Evolutionary conservation across 192 early-diverging fungal genomes (phyloP), one percentile per base, ranked within the genome.

Genomic region (Backusella australiensis): DNA sequence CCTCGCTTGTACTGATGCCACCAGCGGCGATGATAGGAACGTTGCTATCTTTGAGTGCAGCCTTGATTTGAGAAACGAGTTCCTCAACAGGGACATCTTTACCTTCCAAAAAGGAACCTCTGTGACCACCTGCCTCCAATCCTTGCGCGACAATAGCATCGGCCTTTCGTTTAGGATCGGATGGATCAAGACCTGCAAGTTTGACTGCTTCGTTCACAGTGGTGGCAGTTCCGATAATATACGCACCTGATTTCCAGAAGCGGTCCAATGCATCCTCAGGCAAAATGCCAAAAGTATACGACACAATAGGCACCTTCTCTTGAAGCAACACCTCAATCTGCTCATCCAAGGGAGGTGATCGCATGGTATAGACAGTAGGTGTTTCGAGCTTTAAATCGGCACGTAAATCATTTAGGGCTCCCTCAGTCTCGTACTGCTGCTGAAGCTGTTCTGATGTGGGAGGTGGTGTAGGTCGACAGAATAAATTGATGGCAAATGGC

Each of bases 401-500:
- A 36, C 80, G 75, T 34, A 81, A 42, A 32, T 23, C 39, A 36
- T 69, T 52, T 5, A 81, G 49, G 19, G 65, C 12, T 0, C 53
- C 32, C n/a, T 81, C 80, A 0, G 66, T 71, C 2, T 21, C 29
- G 26, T 81, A 81, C n/a, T 38, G 46, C 15, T 59, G 4, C 21
- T 81, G 56, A 7, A 81, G 59, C 17, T 74, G 46, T 19, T 68
- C 72, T 3, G 35, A 56, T 26, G 53, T 74, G 23, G 72, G 72
- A 23, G 68, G 68, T 39, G 63, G 41, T 7, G 73, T 75, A 11
- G 69, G 68, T 34, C 71, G 66, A 35, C 75, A 77, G 39, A 81
- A 81, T 1, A 81, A 36, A 73, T 81, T 81, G 72, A 81, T 69
- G 1, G 80, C 80, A 77, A 77, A 81, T 29, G 75, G 75, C 29